Evolutionary conservation across 1,284 basidiomycete species (phyloP), one percentile per base, ranked within the genome.

Genomic region (Tilletia horrida): DNA sequence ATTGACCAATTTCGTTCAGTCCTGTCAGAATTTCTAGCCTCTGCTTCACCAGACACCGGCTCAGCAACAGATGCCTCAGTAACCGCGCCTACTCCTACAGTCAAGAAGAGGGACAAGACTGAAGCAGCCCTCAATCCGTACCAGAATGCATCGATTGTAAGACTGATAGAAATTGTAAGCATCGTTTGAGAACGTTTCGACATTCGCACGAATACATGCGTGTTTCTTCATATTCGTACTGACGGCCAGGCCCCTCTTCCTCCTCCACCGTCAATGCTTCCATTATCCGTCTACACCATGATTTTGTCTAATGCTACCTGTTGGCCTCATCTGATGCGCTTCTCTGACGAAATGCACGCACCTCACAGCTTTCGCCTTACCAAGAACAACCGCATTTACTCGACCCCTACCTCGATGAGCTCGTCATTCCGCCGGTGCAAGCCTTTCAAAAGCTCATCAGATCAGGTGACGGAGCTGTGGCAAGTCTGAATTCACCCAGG

Each of bases 401-500:
- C n/a, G 96, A 98, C 81, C 93, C 94, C n/a, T 89, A 88, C 76
- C 86, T 99, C n/a, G 91, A 93, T 76, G 80, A 84, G 18, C 88
- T 98, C 68, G 87, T 97, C 13, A 83, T 85, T 1, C 93, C 94
- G 0, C 87, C 91, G 2, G 88, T 92, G 61, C 85, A 67, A 13
- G 64, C 67, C 2, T 66, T 80, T 1, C 76, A 76, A 63, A 52
- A 57, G 43, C 64, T 72, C 40, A 70, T 78, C 8, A 66, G 67
- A 6, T 62, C 65, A 2, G 23, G 57, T 0, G 3, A 52, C 69
- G 23, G 35, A 40, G 40, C 18, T 2, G 13, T 52, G 18, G 21
- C n/a, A 14, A 52, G 23, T 21, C 25, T 52, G 23, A 25, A 14
- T 27, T 21, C 50, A 21, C 44, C n/a, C 23, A 21, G 43, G 8